A percentile compares a stretch with the other conserved stretches of the same genome.
Conservation (phyloP, 352 stramenopile species). For the Globisporangium megalacanthum region DNA sequence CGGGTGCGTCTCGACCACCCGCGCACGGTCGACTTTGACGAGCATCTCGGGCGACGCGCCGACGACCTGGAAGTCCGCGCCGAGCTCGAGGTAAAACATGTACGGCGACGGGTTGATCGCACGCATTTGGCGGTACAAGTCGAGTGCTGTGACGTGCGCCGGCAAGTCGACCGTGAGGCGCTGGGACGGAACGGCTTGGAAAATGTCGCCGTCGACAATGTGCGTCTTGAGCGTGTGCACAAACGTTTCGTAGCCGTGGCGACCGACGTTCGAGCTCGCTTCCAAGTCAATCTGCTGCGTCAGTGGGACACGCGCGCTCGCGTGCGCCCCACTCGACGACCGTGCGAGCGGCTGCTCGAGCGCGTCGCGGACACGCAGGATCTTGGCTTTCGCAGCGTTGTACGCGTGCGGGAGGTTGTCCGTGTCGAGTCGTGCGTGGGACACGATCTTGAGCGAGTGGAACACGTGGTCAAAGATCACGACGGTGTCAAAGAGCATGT, state of each 20-base stretch:
- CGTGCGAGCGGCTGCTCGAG: constrained; percentile 59
- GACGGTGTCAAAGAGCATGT: constrained; percentile 89
- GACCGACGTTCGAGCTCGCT: constrained; percentile 74
- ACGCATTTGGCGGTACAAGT: constrained; percentile 88
- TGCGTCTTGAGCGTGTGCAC: constrained; percentile 84
- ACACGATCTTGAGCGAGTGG: constrained; percentile 88
- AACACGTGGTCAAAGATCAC: constrained; percentile 90
- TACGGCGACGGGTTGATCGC: constrained; percentile 87
- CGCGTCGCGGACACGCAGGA: constrained; percentile 50
- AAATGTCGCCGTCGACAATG: constrained; percentile 88
- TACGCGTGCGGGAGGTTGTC: constrained; percentile 60
- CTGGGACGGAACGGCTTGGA: constrained; percentile 86
- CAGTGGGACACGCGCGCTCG: constrained; percentile 23
- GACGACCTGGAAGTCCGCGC: constrained; percentile 83
- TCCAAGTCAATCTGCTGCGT: constrained; percentile 61
- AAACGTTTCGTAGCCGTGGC: constrained; percentile 83
- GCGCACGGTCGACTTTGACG: constrained; percentile 82
- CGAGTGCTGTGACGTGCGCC: constrained; percentile 57
- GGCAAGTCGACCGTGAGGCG: constrained; percentile 66
- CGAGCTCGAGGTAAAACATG: constrained; percentile 88
- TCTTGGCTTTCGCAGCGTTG: constrained; percentile 66
- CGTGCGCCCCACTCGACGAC: constrained; percentile 49
- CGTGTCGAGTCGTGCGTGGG: constrained; percentile 71
- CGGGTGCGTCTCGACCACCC: constrained; percentile 84
- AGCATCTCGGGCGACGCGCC: constrained; percentile 88